phyloP scores from a whole-genome alignment of 345 rosid species.

The Arabidopsis arenosa region DNA sequence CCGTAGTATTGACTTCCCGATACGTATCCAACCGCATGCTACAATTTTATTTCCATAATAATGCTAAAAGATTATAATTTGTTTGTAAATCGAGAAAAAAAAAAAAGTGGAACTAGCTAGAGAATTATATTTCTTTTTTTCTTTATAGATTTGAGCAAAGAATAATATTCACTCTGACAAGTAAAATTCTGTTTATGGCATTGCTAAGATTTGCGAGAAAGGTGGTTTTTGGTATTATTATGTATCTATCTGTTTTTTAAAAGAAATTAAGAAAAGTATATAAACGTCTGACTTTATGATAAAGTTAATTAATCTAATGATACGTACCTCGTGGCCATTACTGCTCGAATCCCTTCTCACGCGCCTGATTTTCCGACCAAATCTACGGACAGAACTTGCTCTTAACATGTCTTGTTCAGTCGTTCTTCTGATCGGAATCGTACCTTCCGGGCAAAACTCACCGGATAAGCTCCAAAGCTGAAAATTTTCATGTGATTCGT shows the following conservation, averaged over 20 bases:
- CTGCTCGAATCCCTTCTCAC: conserved; percentile 80
- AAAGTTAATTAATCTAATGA: conserved; percentile 18
- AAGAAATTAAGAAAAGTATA: conserved; percentile 45
- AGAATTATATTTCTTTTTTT: conserved; percentile 44
- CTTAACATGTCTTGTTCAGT: conserved; percentile 80
- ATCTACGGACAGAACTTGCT: conserved; percentile 69
- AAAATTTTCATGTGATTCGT: conserved; percentile 52
- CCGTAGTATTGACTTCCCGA: conserved; percentile 88
- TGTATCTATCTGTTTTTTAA: conserved; percentile 40
- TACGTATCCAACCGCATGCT: conserved; percentile 99
- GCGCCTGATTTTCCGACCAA: conserved; percentile 76
- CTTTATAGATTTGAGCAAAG: conserved; percentile 58
- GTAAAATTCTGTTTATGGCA: conserved; percentile 55
- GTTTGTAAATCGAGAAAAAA: conserved; percentile 14
- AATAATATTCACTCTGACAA: conserved; percentile 41
- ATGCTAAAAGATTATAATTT: not conserved
- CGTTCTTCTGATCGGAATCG: conserved; percentile 93
- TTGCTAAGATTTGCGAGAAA: conserved; percentile 64
- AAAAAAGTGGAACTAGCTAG: not conserved
- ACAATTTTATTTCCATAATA: conserved; percentile 27
- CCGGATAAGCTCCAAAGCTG: conserved; percentile 86
- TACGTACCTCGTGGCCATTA: conserved; percentile 89
- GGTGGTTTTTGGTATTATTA: conserved; percentile 36
- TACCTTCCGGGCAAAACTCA: conserved; percentile 86
- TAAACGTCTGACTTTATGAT: conserved; percentile 23